A percentile compares a stretch with the other conserved stretches of the same genome.
These are phyloP conservation scores for Komagataella kurtzmanii DNA, from an alignment of 805 yeast species.

Conservation along the genomic window DNA sequence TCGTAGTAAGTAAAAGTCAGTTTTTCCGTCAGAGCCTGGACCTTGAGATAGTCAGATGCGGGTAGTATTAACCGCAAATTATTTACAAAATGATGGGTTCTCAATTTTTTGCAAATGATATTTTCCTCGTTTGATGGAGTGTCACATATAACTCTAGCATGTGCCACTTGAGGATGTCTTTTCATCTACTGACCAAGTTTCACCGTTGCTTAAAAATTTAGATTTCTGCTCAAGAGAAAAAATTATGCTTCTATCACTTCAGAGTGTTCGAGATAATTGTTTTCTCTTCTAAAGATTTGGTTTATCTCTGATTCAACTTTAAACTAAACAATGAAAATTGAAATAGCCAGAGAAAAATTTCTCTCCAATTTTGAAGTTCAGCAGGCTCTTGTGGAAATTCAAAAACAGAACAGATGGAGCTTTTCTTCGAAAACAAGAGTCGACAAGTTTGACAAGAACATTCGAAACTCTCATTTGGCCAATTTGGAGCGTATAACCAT, in stretches of 20 bases:
- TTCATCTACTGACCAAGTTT: background rate
- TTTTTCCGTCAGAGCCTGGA: background rate
- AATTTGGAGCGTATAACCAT: slow-evolving; percentile 37
- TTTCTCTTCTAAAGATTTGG: background rate
- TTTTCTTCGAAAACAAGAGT: slow-evolving; percentile 11
- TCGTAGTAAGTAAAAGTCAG: background rate
- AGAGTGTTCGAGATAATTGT: background rate
- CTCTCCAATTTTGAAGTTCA: slow-evolving; percentile 56
- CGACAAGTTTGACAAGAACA: slow-evolving; percentile 13
- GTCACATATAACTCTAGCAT: background rate
- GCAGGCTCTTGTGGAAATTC: slow-evolving; percentile 35
- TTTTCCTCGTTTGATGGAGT: background rate
- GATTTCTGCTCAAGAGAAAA: too few species aligned
- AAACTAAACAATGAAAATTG: slow-evolving; percentile 18
- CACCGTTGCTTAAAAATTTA: background rate
- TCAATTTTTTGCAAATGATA: background rate
- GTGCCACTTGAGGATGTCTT: background rate
- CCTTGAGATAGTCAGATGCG: background rate
- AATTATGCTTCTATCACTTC: background rate
- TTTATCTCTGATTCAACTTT: background rate
- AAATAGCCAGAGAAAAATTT: slow-evolving; percentile 38
- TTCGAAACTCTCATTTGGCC: slow-evolving; percentile 18
- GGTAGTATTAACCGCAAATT: background rate
- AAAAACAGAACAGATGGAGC: slow-evolving; percentile 32
- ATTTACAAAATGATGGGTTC: background rate